A percentile compares a stretch with the other conserved stretches of the same genome.
Evolutionary conservation across 179 eudicot species (phyloP).

Genomic region (Gypsophila paniculata): DNA sequence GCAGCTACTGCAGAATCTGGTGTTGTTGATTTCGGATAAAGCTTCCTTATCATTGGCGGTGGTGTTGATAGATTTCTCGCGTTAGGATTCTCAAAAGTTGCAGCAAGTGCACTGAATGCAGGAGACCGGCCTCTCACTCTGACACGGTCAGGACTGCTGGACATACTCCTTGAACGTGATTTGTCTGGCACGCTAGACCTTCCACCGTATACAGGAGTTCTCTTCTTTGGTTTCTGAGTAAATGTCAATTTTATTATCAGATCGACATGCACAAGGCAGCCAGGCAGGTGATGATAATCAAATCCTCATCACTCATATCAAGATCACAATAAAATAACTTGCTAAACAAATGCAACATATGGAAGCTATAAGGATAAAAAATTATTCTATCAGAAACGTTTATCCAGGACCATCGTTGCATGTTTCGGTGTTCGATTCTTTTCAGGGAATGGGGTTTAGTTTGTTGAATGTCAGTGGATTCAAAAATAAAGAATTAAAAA

Average conservation of each 20-base stretch:
- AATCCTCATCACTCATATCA: not conserved
- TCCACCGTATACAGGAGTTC: conserved; percentile 72
- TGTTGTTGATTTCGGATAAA: conserved; percentile 70
- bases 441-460: no score
- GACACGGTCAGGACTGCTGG: conserved; percentile 77
- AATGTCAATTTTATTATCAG: conserved; percentile 8
- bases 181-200: conserved; percentile 81
- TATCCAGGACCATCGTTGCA: not conserved
- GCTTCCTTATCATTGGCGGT: conserved; percentile 73
- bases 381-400: no score
- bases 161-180: conserved; percentile 88
- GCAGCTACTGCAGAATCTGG: conserved; percentile 53
- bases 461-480: no score
- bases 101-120: conserved; percentile 91
- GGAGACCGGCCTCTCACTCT: conserved; percentile 97
- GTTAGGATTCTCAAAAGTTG: conserved; percentile 74
- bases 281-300: not conserved
- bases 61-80: conserved; percentile 93
- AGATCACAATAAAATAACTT: not conserved
- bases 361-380: no score
- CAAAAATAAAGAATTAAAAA: no score
- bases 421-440: no score
- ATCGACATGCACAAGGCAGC: no score
- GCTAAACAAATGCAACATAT: not conserved
- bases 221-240: conserved; percentile 81